phyloP scores from a whole-genome alignment of 2,329 filamentous ascomycete genomes.

The Cladorrhinum sp. region DNA sequence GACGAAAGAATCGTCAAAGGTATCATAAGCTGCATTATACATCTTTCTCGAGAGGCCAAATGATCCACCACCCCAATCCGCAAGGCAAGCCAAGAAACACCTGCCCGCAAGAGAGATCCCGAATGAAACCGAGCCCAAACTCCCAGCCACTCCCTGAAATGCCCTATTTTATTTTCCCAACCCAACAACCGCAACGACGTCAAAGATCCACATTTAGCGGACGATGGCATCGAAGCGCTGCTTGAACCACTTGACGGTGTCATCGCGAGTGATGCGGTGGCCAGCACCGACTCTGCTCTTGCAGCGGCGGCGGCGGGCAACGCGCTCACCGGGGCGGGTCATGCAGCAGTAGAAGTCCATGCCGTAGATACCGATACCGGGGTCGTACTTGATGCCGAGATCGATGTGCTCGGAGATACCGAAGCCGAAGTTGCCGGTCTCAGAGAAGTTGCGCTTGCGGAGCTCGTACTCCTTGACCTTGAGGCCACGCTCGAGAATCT shows the following conservation, averaged over 20 bases:
- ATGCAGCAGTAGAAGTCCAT: slow-evolving; percentile 99
- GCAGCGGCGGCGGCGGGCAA: slow-evolving; percentile 89
- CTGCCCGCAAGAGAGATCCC: slow-evolving; percentile 18
- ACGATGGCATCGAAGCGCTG: slow-evolving; percentile 95
- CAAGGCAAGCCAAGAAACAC: slow-evolving; percentile 17
- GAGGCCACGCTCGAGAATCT: slow-evolving; percentile 99
- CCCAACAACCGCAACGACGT: slow-evolving; percentile 14
- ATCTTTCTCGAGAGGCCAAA: slow-evolving; percentile 29
- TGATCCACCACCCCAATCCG: slow-evolving; percentile 20
- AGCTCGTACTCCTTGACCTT: slow-evolving; percentile 99
- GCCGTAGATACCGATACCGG: slow-evolving; percentile 96
- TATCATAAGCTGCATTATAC: slow-evolving; percentile 36
- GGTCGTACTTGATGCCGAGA: slow-evolving; percentile 99
- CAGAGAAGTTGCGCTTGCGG: slow-evolving; percentile 98
- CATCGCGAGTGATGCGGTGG: slow-evolving; percentile 90
- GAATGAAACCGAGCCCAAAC: slow-evolving; percentile 11
- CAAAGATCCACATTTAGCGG: slow-evolving; percentile 65
- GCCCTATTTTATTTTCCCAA: slow-evolving; percentile 23
- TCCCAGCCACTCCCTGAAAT: slow-evolving; percentile 28
- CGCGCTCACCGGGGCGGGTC: slow-evolving; percentile 98
- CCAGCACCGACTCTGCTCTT: slow-evolving; percentile 80
- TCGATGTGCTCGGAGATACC: slow-evolving; percentile 99
- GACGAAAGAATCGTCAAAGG: slow-evolving; percentile 44
- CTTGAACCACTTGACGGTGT: slow-evolving; percentile 97
- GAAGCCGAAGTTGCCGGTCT: slow-evolving; percentile 99